These are phyloP conservation scores for Urtica urens DNA, from an alignment of 306 rosid genomes.

Conservation along the genomic window DNA sequence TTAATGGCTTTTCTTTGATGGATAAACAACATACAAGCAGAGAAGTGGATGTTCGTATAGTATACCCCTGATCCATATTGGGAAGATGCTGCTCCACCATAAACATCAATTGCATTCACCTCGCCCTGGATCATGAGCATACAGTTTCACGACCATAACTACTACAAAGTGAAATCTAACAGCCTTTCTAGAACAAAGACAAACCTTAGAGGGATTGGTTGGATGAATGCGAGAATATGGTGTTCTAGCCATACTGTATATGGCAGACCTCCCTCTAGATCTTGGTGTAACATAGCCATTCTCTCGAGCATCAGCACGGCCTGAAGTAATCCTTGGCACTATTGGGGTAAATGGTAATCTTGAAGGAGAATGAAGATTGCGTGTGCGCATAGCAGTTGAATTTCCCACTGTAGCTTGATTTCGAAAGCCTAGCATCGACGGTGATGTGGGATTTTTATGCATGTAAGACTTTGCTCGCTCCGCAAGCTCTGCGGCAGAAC, in stretches of 20 bases:
- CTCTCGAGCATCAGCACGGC: slow-evolving; percentile 35
- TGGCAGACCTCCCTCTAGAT: slow-evolving; percentile 76
- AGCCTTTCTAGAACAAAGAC: slow-evolving; percentile 1
- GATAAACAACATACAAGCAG: slow-evolving; percentile 5
- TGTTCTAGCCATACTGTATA: slow-evolving; percentile 72
- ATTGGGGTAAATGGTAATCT: slow-evolving; percentile 38
- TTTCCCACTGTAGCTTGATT: slow-evolving; percentile 28
- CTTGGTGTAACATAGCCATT: slow-evolving; percentile 72
- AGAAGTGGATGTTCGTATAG: slow-evolving; percentile 8
- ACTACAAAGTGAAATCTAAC: background rate
- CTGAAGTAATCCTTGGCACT: slow-evolving; percentile 36
- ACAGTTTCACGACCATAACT: slow-evolving; percentile 10
- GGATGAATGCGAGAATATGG: slow-evolving; percentile 65
- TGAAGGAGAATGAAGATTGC: slow-evolving; percentile 25
- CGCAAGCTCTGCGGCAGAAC: slow-evolving; percentile 83
- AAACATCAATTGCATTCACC: slow-evolving; percentile 26
- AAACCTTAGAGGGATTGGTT: slow-evolving; percentile 47
- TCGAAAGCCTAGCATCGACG: slow-evolving; percentile 36
- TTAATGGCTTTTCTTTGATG: slow-evolving; percentile 6
- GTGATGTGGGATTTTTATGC: slow-evolving; percentile 67
- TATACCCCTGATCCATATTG: slow-evolving; percentile 47
- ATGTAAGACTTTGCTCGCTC: slow-evolving; percentile 89
- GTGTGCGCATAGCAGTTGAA: slow-evolving; percentile 15
- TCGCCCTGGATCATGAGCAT: slow-evolving; percentile 34
- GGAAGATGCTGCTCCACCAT: slow-evolving; percentile 41